These are phyloP conservation scores for Daldinia loculata DNA, from an alignment of 495 filamentous ascomycete genomes.

Conservation along the genomic window DNA sequence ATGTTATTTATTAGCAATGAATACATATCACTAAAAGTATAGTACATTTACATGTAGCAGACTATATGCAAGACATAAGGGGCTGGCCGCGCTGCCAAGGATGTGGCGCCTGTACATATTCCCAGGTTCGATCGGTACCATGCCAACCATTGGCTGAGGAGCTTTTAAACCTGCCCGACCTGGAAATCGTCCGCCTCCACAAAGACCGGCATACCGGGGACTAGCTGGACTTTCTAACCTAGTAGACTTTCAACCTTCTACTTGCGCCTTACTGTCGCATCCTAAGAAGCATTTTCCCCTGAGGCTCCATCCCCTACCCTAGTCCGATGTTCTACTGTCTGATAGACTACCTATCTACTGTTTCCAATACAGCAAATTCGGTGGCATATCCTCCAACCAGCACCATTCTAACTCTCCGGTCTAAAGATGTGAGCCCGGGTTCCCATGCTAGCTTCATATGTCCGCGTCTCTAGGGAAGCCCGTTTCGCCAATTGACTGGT, in stretches of 20 bases:
- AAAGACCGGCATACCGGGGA: not conserved
- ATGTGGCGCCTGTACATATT: conserved; percentile 38
- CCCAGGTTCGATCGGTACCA: conserved; percentile 37
- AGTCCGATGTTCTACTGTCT: conserved; percentile 6
- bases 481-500: conserved; percentile 7
- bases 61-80: conserved; percentile 8
- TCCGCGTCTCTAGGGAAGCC: not conserved
- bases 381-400: conserved; percentile 28
- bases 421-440: conserved; percentile 1
- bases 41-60: conserved; percentile 17
- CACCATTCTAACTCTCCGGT: conserved; percentile 1
- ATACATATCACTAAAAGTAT: conserved; percentile 17
- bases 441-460: conserved; percentile 19
- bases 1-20: conserved; percentile 8
- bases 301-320: conserved; percentile 24
- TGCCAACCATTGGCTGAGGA: conserved; percentile 44
- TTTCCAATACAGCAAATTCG: conserved; percentile 11
- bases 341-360: conserved; percentile 4
- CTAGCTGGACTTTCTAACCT: conserved; percentile 6
- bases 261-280: conserved; percentile 9
- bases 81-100: conserved; percentile 40
- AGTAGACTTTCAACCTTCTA: conserved; percentile 12
- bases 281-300: conserved; percentile 2
- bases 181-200: conserved; percentile 15
- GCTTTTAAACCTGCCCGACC: conserved; percentile 19